Evolutionary conservation across 2,329 filamentous ascomycete species (phyloP).

Genomic region (Neofusicoccum cordaticola): DNA sequence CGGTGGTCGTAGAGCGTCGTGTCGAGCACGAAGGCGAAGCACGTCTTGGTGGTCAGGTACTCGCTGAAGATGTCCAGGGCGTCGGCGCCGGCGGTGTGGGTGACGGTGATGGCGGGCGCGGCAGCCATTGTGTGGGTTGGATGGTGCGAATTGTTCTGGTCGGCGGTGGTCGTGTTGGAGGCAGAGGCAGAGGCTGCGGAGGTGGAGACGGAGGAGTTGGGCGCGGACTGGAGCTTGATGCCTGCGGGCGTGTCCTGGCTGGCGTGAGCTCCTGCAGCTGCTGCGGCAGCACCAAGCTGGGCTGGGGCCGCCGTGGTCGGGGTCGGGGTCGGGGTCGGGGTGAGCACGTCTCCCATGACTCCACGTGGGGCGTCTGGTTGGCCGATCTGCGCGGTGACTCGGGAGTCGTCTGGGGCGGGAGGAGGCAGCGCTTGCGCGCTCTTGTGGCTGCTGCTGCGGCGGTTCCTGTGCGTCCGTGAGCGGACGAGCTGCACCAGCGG

Average conservation of each 20-base stretch:
- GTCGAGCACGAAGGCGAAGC: slow-evolving; percentile 16
- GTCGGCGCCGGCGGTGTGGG: neutral
- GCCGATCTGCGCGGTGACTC: neutral
- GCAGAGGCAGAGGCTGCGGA: neutral
- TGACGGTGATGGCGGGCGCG: neutral
- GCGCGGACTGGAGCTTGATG: neutral
- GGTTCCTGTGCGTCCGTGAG: neutral
- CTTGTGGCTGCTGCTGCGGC: neutral
- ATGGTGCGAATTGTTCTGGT: neutral
- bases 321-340: neutral
- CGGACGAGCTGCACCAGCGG: neutral
- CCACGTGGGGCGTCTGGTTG: slow-evolving; percentile 15
- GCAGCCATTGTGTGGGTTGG: neutral
- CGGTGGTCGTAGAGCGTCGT: slow-evolving; percentile 10
- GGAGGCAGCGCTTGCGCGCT: neutral
- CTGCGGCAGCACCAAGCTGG: neutral
- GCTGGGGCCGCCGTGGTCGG: neutral
- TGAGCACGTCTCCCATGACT: slow-evolving; percentile 15
- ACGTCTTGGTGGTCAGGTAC: slow-evolving; percentile 8
- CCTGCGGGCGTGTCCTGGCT: neutral
- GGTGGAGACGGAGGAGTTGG: neutral
- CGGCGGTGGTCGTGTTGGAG: neutral
- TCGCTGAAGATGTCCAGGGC: slow-evolving; percentile 7
- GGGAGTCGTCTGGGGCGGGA: neutral
- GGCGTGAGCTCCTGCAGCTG: neutral